Conservation (phyloP, 1,284 basidiomycete species). For the Moesziomyces aphidis region DNA sequence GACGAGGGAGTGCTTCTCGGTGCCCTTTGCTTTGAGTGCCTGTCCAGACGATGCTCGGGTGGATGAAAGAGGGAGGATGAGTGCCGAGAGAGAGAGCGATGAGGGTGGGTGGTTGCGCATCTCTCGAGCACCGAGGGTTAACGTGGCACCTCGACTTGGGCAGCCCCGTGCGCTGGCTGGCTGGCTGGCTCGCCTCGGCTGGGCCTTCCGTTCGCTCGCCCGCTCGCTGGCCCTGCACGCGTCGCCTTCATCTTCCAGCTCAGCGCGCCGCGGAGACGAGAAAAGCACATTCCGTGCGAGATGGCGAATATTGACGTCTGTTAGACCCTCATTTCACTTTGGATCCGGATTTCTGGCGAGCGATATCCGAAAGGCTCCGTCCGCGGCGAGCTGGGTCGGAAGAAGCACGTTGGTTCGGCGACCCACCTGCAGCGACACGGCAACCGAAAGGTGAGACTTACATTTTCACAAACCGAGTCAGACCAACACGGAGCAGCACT, state of each 20-base stretch:
- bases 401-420: not conserved
- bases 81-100: too few species aligned
- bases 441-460: not conserved
- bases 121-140: slow-evolving; percentile 1
- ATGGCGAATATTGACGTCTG: not conserved
- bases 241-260: slow-evolving; percentile 4
- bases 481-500: not conserved
- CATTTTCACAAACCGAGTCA: not conserved
- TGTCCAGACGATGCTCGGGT: not conserved
- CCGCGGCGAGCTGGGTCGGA: not conserved
- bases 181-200: not conserved
- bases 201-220: slow-evolving; percentile 8
- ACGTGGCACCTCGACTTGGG: slow-evolving; percentile 4
- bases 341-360: too few species aligned
- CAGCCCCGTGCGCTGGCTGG: slow-evolving; percentile 19
- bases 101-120: slow-evolving; percentile 1
- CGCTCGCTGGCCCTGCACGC: not conserved
- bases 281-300: not conserved
- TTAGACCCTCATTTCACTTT: not conserved
- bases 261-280: not conserved
- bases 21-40: not conserved
- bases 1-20: too few species aligned
- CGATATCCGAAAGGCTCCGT: too few species aligned
- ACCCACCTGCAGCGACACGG: not conserved
- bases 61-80: not conserved